These are phyloP conservation scores for Trichoderma oligosporum DNA, from an alignment of 2,329 filamentous ascomycete genomes.

Conservation along the genomic window DNA sequence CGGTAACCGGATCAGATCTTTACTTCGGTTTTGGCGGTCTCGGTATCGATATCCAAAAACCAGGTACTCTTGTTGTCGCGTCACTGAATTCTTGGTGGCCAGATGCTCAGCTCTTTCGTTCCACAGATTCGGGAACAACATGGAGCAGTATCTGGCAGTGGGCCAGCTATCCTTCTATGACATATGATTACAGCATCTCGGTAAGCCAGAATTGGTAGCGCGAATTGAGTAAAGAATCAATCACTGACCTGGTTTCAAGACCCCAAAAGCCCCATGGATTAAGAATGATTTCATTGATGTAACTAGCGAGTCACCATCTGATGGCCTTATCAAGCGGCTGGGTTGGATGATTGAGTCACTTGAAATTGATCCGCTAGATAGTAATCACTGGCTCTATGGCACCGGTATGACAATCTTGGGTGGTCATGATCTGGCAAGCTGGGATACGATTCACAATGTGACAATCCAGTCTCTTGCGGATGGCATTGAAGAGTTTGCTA, in stretches of 20 bases:
- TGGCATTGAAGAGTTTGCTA: constrained; percentile 5
- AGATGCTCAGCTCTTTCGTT: constrained; percentile 7
- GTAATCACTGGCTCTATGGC: constrained; percentile 13
- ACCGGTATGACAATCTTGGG: constrained; percentile 9
- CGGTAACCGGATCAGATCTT: constrained; percentile 1
- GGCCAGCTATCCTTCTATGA: constrained; percentile 11
- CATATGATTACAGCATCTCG: constrained; percentile 12
- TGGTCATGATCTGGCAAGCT: neutral
- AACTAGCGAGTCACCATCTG: constrained; percentile 1
- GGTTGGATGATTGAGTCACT: constrained; percentile 15
- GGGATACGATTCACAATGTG: constrained; percentile 5
- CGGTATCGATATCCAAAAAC: neutral
- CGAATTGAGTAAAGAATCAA: neutral
- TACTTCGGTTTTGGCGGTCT: constrained; percentile 12
- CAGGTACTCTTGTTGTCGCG: constrained; percentile 2
- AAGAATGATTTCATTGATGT: constrained; percentile 14
- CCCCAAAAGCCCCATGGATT: constrained; percentile 8
- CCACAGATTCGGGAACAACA: constrained; percentile 2
- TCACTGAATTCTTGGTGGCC: constrained; percentile 14
- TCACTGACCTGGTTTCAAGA: neutral
- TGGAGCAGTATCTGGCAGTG: constrained; percentile 6
- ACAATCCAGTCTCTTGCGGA: constrained; percentile 11
- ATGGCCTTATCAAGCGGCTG: constrained; percentile 4
- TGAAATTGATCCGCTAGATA: constrained; percentile 4
- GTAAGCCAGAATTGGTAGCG: neutral